Evolutionary conservation across 2,329 filamentous ascomycete species (phyloP), one percentile per base, ranked within the genome.

Genomic region (Arthrobotrys sinensis): DNA sequence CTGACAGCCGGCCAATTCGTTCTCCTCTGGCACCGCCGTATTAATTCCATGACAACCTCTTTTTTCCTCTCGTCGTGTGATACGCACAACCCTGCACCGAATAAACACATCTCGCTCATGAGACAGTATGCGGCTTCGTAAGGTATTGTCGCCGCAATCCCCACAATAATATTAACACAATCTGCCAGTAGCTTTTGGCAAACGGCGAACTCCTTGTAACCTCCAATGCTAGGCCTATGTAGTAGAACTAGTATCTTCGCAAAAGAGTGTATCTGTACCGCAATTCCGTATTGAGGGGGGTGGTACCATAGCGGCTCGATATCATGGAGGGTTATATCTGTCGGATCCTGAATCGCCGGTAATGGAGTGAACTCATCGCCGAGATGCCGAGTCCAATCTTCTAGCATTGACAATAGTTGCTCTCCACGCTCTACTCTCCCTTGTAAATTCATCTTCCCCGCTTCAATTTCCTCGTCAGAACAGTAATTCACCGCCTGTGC

Each of bases 401-500:
- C 85, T 3, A 89, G 82, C 81, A 87, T 85, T 36, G 85, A 85
- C 8, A 87, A 83, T 0, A 89, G 82, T 8, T 85, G 84, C 71
- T 86, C 85, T 0, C 85, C 86, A 57, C 85, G 84, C 6, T 85
- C 84, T 38, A 88, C 86, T 19, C 87, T 85, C 38, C 80, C 80
- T n/a, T 82, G 79, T 19, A 86, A 83, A 67, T 84, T 84, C 38
- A 84, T 80, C 57, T 87, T 85, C 34, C 85, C 84, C 10, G 84
- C 83, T 76, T 86, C 84, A 38, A 82, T 84, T 69, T 86, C 86
- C 72, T 88, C 86, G n/a, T 86, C 85, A 0, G 88, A 88, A 57
- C 87, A 88, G 82, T 88, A 90, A 79, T 90, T 89, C 2, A 90
- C 86, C 1, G 87, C 87, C 80, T 88, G 86, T 0, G 88, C 87